Percentiles rank a stretch among this genome's conserved stretches.
Conservation (phyloP, 2,329 filamentous ascomycete genomes). For the Chrysoporthe puriensis region DNA sequence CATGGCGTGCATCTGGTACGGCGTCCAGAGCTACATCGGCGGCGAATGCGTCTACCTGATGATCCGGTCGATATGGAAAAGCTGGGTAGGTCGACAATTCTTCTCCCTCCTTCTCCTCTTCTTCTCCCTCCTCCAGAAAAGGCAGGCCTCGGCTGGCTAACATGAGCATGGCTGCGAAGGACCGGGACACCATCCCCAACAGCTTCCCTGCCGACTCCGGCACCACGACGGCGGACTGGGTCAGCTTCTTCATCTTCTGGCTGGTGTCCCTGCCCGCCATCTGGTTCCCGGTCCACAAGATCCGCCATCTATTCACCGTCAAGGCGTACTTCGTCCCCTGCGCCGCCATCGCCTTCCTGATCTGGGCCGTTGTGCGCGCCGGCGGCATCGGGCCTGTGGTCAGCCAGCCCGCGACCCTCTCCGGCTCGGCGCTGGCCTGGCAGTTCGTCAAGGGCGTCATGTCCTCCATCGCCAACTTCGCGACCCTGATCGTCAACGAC, state of each 20-base stretch:
- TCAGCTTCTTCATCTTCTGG: constrained; percentile 90
- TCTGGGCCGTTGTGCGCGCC: constrained; percentile 82
- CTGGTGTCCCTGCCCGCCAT: constrained; percentile 77
- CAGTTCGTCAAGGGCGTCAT: constrained; percentile 84
- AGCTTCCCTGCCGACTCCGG: constrained; percentile 66
- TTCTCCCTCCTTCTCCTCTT: no score
- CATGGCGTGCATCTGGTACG: constrained; percentile 87
- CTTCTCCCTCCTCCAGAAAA: neutral
- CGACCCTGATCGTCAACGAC: constrained; percentile 81
- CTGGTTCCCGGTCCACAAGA: constrained; percentile 87
- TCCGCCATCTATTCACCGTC: constrained; percentile 87
- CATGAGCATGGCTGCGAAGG: constrained; percentile 36
- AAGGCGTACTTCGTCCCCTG: constrained; percentile 84
- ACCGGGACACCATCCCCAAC: constrained; percentile 64
- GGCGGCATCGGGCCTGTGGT: constrained; percentile 85
- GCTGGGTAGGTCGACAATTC: constrained; percentile 51
- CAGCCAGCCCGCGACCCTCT: constrained; percentile 62
- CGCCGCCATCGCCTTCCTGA: constrained; percentile 84
- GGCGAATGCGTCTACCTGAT: constrained; percentile 85
- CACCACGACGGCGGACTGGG: constrained; percentile 74
- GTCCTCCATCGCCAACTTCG: constrained; percentile 88
- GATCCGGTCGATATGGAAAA: constrained; percentile 82
- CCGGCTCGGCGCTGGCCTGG: constrained; percentile 77
- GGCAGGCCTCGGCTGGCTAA: constrained; percentile 14
- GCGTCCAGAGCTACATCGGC: constrained; percentile 84